Conservation (phyloP, 2,329 filamentous ascomycete species). For the Pseudogymnoascus sp. region DNA sequence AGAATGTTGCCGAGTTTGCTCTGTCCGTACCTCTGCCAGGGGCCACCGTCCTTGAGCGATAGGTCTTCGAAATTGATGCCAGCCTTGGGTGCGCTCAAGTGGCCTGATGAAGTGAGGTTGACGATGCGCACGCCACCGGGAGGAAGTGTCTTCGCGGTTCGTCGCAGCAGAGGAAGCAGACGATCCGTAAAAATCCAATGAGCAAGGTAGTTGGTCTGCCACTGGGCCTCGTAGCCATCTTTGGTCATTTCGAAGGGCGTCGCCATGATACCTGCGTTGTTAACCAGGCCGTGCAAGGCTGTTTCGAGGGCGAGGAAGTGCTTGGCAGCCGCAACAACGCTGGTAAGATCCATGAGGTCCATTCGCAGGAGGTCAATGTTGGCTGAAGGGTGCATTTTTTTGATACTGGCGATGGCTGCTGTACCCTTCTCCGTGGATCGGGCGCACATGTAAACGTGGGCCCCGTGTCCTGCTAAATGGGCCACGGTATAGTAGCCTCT, state of each 20-base stretch:
- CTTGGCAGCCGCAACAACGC: slow-evolving; percentile 27
- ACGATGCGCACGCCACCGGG: slow-evolving; percentile 21
- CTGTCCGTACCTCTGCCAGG: slow-evolving; percentile 38
- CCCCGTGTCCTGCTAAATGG: slow-evolving; percentile 20
- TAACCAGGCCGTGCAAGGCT: slow-evolving; percentile 35
- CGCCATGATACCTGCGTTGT: slow-evolving; percentile 36
- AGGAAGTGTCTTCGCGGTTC: slow-evolving; percentile 16
- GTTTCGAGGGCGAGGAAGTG: slow-evolving; percentile 17
- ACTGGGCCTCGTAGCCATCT: slow-evolving; percentile 34
- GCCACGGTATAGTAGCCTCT: slow-evolving; percentile 20
- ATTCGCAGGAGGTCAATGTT: slow-evolving; percentile 28
- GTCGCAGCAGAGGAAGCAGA: slow-evolving; percentile 20
- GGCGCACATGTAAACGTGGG: slow-evolving; percentile 22
- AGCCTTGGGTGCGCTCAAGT: slow-evolving; percentile 16
- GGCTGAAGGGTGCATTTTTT: slow-evolving; percentile 15
- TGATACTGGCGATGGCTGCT: slow-evolving; percentile 18
- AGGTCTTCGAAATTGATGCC: slow-evolving; percentile 20
- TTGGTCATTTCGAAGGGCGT: slow-evolving; percentile 26
- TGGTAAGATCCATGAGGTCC: slow-evolving; percentile 31
- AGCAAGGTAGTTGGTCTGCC: slow-evolving; percentile 28
- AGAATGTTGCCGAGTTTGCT: slow-evolving; percentile 41
- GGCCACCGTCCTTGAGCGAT: slow-evolving; percentile 28
- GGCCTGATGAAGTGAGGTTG: slow-evolving; percentile 20
- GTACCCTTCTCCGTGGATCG: slow-evolving; percentile 17
- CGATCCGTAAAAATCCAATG: slow-evolving; percentile 23